Evolutionary conservation across 2,329 filamentous ascomycete genomes (phyloP).

Genomic region (Didymella exigua): DNA sequence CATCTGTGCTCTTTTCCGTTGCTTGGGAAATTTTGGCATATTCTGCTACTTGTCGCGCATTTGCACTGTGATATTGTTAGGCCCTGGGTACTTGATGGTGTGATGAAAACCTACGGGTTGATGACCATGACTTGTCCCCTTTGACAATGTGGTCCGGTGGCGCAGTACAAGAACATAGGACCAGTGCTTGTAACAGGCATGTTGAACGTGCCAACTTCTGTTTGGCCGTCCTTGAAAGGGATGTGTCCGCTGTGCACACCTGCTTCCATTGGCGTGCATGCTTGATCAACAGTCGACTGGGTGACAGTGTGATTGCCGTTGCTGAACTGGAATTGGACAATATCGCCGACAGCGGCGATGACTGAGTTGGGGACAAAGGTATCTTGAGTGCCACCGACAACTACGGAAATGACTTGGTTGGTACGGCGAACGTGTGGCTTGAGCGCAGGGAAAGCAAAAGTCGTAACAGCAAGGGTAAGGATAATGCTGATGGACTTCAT

Average conservation of each 20-base stretch:
- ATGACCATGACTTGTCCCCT: slow-evolving; percentile 38
- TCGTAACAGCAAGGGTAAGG: slow-evolving; percentile 19
- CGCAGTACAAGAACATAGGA: slow-evolving; percentile 41
- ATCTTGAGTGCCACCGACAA: slow-evolving; percentile 40
- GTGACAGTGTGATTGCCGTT: slow-evolving; percentile 44
- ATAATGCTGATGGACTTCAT: slow-evolving; percentile 27
- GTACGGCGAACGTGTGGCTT: slow-evolving; percentile 28
- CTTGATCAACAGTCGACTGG: slow-evolving; percentile 30
- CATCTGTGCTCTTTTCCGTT: slow-evolving; percentile 30
- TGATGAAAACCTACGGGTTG: slow-evolving; percentile 23
- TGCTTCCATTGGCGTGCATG: slow-evolving; percentile 36
- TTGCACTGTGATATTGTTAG: slow-evolving; percentile 14
- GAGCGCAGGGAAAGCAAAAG: slow-evolving; percentile 23
- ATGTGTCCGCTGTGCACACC: slow-evolving; percentile 41
- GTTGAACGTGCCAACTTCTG: slow-evolving; percentile 41
- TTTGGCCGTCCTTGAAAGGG: slow-evolving; percentile 36
- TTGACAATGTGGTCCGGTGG: slow-evolving; percentile 41
- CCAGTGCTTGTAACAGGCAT: slow-evolving; percentile 37
- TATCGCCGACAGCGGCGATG: slow-evolving; percentile 36
- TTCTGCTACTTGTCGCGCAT: slow-evolving; percentile 32
- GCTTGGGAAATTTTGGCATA: slow-evolving; percentile 36
- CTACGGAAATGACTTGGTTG: slow-evolving; percentile 35
- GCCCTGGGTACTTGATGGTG: neutral
- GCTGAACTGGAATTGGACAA: slow-evolving; percentile 41
- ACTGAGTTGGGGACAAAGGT: slow-evolving; percentile 39